Conservation (phyloP, 179 eudicot genomes). For the Silene noctiflora region DNA sequence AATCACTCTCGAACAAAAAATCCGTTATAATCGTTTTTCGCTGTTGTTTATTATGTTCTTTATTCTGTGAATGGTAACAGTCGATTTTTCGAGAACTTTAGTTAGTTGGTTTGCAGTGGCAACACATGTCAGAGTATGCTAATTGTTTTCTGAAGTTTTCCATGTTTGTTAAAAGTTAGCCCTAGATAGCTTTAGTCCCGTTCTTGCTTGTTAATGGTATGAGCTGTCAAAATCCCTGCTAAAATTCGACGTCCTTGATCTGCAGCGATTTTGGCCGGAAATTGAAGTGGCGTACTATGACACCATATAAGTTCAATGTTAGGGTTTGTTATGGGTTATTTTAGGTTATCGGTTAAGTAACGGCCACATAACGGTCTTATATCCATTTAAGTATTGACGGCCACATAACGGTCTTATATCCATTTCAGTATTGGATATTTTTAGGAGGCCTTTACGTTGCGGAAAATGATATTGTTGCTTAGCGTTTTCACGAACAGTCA, state of each 20-base stretch:
- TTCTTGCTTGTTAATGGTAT: constrained; percentile 2
- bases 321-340: background rate
- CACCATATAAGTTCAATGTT: background rate
- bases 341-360: background rate
- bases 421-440: background rate
- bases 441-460: background rate
- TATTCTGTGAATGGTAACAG: constrained; percentile 8
- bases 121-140: constrained; percentile 4
- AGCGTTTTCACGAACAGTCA: background rate
- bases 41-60: constrained; percentile 7
- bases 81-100: background rate
- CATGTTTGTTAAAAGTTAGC: constrained; percentile 6
- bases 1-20: constrained; percentile 8
- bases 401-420: background rate
- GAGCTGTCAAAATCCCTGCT: background rate
- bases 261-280: background rate
- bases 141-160: background rate
- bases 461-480: background rate
- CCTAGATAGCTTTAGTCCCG: background rate
- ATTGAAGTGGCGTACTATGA: background rate
- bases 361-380: background rate
- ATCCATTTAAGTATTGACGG: background rate
- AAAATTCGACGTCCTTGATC: background rate
- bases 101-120: constrained; percentile 14
- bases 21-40: background rate